Evolutionary conservation across 192 early-diverging fungal species (phyloP).

Genomic region (Spizellomyces sp.): DNA sequence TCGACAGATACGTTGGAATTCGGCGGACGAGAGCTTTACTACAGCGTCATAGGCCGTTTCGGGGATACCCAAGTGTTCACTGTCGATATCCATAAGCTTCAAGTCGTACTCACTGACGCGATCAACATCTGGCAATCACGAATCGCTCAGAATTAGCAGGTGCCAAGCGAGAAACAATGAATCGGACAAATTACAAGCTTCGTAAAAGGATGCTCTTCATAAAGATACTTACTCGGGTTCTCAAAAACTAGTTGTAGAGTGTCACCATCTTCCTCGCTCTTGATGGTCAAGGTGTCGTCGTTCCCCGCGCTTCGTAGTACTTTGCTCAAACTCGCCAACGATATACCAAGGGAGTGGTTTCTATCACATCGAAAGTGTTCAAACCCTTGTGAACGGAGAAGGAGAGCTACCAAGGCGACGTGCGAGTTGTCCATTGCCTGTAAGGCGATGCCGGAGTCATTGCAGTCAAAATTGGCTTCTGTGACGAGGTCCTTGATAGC

Average conservation of each 20-base stretch:
- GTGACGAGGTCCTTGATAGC: constrained; percentile 97
- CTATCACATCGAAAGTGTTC: constrained; percentile 76
- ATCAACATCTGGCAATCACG: constrained; percentile 22
- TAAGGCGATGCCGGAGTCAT: constrained; percentile 88
- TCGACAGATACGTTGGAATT: constrained; percentile 90
- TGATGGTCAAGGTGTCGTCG: constrained; percentile 89
- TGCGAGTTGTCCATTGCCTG: constrained; percentile 81
- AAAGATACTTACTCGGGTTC: constrained; percentile 41
- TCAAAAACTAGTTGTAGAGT: constrained; percentile 70
- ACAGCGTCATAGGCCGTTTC: constrained; percentile 92
- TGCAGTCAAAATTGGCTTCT: constrained; percentile 98
- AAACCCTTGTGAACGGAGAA: constrained; percentile 76
- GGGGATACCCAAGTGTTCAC: constrained; percentile 93
- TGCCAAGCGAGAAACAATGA: background rate
- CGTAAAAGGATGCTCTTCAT: too few relatives aligned
- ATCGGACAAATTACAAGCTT: background rate
- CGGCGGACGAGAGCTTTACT: constrained; percentile 82
- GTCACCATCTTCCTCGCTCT: constrained; percentile 87
- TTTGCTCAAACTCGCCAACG: constrained; percentile 83
- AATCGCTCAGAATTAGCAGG: background rate
- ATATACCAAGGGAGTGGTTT: constrained; percentile 87
- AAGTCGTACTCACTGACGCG: constrained; percentile 80
- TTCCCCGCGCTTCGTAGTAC: constrained; percentile 91
- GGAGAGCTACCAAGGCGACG: constrained; percentile 45
- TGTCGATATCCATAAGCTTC: constrained; percentile 99